Conservation (phyloP, 768 basidiomycete genomes). For the Rhodotorula sphaerocarpa region DNA sequence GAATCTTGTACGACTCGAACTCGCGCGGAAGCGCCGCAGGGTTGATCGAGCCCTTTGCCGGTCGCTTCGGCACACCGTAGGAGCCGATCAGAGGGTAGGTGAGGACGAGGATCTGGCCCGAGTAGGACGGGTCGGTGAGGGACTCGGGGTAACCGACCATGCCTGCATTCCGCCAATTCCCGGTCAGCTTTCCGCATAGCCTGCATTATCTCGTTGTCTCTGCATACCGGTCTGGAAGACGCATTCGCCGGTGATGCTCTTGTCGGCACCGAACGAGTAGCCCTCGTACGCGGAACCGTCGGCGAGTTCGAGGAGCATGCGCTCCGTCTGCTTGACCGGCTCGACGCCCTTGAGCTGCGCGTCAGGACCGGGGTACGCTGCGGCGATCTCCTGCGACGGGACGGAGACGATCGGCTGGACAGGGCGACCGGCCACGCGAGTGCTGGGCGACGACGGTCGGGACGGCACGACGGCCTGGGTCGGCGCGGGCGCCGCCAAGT, state of each 20-base stretch:
- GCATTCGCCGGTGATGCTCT: conserved; percentile 92
- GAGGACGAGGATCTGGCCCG: conserved; percentile 92
- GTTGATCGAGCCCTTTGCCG: conserved; percentile 43
- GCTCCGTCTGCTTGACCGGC: neutral
- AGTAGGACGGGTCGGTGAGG: conserved; percentile 94
- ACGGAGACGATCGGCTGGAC: conserved; percentile 21
- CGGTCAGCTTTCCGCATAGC: conserved; percentile 1
- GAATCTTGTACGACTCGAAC: conserved; percentile 93
- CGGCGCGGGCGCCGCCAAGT: conserved; percentile 6
- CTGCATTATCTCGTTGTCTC: neutral
- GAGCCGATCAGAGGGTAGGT: conserved; percentile 96
- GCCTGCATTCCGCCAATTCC: conserved; percentile 49
- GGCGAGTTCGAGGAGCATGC: conserved; percentile 66
- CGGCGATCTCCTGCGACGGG: conserved; percentile 21
- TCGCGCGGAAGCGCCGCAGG: conserved; percentile 48
- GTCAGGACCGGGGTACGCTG: conserved; percentile 20
- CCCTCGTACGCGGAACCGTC: conserved; percentile 85
- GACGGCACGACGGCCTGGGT: neutral
- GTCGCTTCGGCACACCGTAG: conserved; percentile 86
- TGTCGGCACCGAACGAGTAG: conserved; percentile 86
- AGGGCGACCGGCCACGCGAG: conserved; percentile 9
- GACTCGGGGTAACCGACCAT: conserved; percentile 99
- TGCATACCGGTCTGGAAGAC: conserved; percentile 95
- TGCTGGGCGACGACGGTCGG: conserved; percentile 16
- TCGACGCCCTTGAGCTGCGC: conserved; percentile 1